Percentiles rank a stretch among this genome's conserved stretches.
Evolutionary conservation across 2,329 filamentous ascomycete species (phyloP).

Genomic region (Penicillium sclerotiorum): DNA sequence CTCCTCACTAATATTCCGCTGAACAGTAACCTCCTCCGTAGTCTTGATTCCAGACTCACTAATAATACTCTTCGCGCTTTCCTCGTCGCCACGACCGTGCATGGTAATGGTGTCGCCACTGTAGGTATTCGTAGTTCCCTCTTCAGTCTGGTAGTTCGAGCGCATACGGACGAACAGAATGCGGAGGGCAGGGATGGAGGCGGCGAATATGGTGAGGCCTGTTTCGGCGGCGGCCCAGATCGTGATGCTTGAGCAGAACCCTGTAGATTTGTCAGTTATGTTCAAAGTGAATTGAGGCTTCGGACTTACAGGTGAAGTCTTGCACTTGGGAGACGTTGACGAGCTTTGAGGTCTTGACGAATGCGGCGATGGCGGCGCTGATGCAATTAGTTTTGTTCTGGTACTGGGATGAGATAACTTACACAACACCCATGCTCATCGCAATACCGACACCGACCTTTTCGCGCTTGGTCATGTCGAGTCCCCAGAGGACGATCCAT

Average conservation of each 20-base stretch:
- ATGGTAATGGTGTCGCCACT: not conserved
- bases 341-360: conserved; percentile 25
- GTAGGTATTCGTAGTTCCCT: not conserved
- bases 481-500: conserved; percentile 39
- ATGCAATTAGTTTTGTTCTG: not conserved
- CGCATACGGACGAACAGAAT: conserved; percentile 24
- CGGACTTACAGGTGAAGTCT: conserved; percentile 22
- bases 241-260: conserved; percentile 16
- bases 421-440: conserved; percentile 42
- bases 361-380: conserved; percentile 24
- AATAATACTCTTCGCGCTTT: conserved; percentile 9
- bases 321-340: conserved; percentile 24
- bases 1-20: not conserved
- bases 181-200: conserved; percentile 32
- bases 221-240: conserved; percentile 33
- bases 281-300: not conserved
- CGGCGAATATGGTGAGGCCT: conserved; percentile 33
- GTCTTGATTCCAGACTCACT: conserved; percentile 6
- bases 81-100: not conserved
- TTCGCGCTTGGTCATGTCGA: conserved; percentile 42
- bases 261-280: not conserved
- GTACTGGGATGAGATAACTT: conserved; percentile 7
- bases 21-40: conserved; percentile 1
- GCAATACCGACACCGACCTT: conserved; percentile 41
- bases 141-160: conserved; percentile 10